These are phyloP conservation scores for Secale cereale DNA, from an alignment of 176 grass and related monocot species.

Conservation along the genomic window DNA sequence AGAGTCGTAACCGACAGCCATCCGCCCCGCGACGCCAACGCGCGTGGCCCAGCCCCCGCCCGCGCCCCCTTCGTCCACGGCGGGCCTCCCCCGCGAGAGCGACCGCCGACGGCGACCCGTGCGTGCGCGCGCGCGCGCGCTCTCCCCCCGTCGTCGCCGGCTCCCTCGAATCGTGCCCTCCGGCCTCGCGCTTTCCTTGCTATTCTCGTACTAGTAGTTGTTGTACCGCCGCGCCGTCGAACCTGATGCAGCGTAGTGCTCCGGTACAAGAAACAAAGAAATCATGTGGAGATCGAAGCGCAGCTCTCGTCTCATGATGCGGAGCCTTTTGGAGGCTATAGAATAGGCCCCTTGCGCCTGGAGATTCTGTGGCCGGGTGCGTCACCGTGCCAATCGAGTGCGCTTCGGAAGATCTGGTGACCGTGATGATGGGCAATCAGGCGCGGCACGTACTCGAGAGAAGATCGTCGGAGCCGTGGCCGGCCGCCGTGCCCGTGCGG, in stretches of 20 bases:
- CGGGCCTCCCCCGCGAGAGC: neutral
- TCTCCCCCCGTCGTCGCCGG: neutral
- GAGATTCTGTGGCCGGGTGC: neutral
- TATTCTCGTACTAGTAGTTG: neutral
- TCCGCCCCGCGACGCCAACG: conserved; percentile 11
- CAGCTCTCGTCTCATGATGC: conserved; percentile 15
- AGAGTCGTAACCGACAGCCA: conserved; percentile 9
- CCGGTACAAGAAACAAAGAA: neutral
- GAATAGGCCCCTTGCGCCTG: neutral
- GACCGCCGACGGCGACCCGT: neutral
- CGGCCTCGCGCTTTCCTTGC: neutral
- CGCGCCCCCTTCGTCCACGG: neutral
- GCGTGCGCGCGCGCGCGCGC: too few relatives aligned
- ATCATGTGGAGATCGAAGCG: neutral
- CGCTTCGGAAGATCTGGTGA: neutral
- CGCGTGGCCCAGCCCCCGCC: conserved; percentile 5
- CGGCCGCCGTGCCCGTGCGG: neutral
- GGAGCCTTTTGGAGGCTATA: neutral
- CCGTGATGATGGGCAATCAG: conserved; percentile 5
- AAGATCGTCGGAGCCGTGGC: neutral
- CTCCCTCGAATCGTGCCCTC: neutral
- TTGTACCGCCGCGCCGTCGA: neutral
- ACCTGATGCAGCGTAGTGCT: neutral
- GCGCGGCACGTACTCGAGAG: too few relatives aligned
- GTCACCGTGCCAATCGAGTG: conserved; percentile 3